Evolutionary conservation across 2,329 filamentous ascomycete genomes (phyloP), one percentile per base, ranked within the genome.

Genomic region (Mycosphaerella arachidis): DNA sequence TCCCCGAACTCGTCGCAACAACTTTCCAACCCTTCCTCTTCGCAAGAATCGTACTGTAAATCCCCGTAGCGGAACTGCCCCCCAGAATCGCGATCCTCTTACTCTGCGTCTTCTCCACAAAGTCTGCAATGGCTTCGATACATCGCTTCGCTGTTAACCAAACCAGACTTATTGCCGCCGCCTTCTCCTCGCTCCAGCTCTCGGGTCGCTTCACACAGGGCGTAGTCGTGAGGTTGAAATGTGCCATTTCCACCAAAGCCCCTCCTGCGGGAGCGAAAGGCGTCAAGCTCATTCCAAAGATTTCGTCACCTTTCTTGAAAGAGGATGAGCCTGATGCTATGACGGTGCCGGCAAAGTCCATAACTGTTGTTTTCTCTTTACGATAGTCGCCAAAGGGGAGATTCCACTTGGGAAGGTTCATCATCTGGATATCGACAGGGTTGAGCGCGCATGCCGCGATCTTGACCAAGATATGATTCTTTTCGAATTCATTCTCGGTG

Each of bases 1-100:
- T 72, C 0, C 74, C 77, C 7, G 86, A 88, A 63, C 85, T 88
- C 4, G 80, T 82, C 5, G 79, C 77, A 18, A 73, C 59, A 5
- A 74, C 70, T 30, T 73, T 69, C 72, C 72, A 74, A 0, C 71
- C 71, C 18, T 65, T 63, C 48, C 62, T 57, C 58, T 70, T 70
- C 35, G 72, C 72, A 10, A 74, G 61, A 16, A 70, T 59, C 16
- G 71, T 69, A 33, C 62, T 68, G 63, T 74, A 74, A 5, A 74
- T 73, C 2, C 72, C 72, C n/a, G 67, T 67, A 4, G 65, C 61
- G 2, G 66, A 69, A 53, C 66, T 69, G 6, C 72, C 72, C 3
- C 72, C 72, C 9, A 73, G 61, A 4, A 74, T 64, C 10, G 68
- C 71, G 16, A 74, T 60, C 29, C 65, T 62, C 59, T 72, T 72